Evolutionary conservation across 345 rosid genomes (phyloP).

Genomic region (Brassica carinata): DNA sequence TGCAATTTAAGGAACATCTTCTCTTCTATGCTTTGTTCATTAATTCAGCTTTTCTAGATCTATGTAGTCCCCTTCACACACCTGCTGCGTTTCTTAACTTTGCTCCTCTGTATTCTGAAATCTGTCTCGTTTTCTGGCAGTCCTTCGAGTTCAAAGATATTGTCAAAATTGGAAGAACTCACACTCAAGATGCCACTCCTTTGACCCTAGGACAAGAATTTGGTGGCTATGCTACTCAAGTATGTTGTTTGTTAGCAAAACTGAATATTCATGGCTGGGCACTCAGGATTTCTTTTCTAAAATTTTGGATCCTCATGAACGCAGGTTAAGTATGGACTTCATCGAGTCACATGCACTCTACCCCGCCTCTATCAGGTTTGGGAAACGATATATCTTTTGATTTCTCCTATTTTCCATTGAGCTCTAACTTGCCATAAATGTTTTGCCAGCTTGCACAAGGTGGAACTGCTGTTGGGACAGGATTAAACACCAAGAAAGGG

Average conservation of each 20-base stretch:
- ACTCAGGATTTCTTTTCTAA: not conserved
- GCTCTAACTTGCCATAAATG: slow-evolving; percentile 44
- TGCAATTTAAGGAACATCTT: slow-evolving; percentile 17
- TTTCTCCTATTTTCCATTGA: slow-evolving; percentile 6
- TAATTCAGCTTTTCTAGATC: not conserved
- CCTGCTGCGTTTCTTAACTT: slow-evolving; percentile 11
- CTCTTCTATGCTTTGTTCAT: not conserved
- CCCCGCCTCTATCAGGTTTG: slow-evolving; percentile 91
- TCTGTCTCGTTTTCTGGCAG: slow-evolving; percentile 40
- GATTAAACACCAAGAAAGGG: slow-evolving; percentile 97
- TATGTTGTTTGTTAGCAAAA: slow-evolving; percentile 36
- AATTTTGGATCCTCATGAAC: not conserved
- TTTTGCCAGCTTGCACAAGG: slow-evolving; percentile 96
- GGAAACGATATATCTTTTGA: slow-evolving; percentile 20
- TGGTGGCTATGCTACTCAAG: slow-evolving; percentile 96
- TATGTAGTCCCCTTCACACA: not conserved
- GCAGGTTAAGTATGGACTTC: slow-evolving; percentile 88
- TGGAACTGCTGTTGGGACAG: slow-evolving; percentile 99
- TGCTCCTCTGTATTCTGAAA: not conserved
- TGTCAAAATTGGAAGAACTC: slow-evolving; percentile 94
- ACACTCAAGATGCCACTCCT: slow-evolving; percentile 99
- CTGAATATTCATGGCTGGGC: too few species aligned
- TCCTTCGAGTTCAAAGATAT: slow-evolving; percentile 79
- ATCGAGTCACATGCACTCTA: slow-evolving; percentile 66
- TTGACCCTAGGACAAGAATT: slow-evolving; percentile 97